These are phyloP conservation scores for Plasmopara halstedii DNA, from an alignment of 352 stramenopile species.

Conservation along the genomic window DNA sequence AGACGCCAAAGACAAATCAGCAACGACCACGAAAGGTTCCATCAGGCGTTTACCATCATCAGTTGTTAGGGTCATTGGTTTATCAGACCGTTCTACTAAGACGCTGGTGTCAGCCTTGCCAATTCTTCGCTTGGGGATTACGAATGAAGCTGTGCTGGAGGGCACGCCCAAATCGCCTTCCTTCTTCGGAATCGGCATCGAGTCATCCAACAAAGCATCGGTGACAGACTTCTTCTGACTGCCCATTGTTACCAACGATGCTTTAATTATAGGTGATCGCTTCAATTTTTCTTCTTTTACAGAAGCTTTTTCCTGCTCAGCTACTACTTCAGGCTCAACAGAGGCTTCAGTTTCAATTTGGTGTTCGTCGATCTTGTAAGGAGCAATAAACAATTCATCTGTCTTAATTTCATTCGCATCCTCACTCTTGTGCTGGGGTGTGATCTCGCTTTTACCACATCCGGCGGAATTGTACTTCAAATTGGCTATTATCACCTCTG, in stretches of 20 bases:
- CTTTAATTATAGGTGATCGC: neutral
- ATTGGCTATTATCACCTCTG: neutral
- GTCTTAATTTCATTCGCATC: neutral
- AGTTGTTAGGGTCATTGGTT: neutral
- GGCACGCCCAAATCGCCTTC: neutral
- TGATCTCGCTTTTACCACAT: neutral
- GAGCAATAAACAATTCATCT: neutral
- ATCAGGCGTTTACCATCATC: constrained; percentile 1
- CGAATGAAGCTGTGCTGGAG: constrained; percentile 8
- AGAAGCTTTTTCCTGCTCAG: neutral
- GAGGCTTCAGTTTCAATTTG: neutral
- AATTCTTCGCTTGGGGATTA: constrained; percentile 23
- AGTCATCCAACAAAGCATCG: constrained; percentile 3
- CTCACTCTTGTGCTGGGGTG: neutral
- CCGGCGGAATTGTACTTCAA: neutral
- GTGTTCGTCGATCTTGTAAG: neutral
- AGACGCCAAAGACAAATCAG: constrained; percentile 1
- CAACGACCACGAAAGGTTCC: neutral
- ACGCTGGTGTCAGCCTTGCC: neutral
- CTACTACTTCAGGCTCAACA: neutral
- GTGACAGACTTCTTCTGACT: constrained; percentile 3
- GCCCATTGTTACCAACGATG: constrained; percentile 5
- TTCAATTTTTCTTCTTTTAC: constrained; percentile 1
- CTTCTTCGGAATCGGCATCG: constrained; percentile 13
- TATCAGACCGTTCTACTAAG: neutral